Evolutionary conservation across 257 asterid genomes (phyloP).

Genomic region (Scutellaria minor): DNA sequence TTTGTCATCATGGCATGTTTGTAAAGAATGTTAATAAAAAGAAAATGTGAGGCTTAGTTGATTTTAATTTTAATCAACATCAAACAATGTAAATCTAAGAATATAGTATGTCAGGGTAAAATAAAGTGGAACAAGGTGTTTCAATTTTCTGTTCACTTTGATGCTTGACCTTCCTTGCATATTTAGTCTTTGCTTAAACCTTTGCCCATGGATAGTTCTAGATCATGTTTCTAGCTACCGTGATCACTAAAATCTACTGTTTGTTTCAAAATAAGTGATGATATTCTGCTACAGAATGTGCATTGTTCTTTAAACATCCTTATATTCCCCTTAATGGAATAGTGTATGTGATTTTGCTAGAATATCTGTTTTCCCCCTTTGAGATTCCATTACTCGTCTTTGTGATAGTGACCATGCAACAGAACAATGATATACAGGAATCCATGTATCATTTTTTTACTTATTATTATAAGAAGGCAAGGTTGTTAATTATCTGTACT

Average conservation of each 20-base stretch:
- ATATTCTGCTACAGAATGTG: neutral
- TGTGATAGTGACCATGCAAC: neutral
- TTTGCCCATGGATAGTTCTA: neutral
- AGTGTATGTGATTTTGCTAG: neutral
- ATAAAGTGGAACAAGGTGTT: conserved; percentile 1
- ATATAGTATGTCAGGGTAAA: neutral
- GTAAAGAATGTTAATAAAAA: neutral
- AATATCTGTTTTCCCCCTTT: neutral
- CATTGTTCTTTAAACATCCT: neutral
- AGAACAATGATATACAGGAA: neutral
- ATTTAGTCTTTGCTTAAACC: conserved; percentile 1
- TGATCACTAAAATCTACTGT: neutral
- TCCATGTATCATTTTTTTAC: conserved; percentile 1
- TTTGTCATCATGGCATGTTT: neutral
- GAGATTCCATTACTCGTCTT: conserved; percentile 1
- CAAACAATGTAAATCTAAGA: neutral
- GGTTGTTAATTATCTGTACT: neutral
- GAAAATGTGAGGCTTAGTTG: neutral
- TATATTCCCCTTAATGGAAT: neutral
- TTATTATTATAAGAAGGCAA: neutral
- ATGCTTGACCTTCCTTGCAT: neutral
- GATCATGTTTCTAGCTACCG: conserved; percentile 3
- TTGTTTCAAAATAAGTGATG: conserved; percentile 7
- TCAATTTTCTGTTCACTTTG: neutral
- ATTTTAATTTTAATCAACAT: neutral